Evolutionary conservation across 2,329 filamentous ascomycete genomes (phyloP), one percentile per base, ranked within the genome.

Genomic region (Colletotrichum sp.): DNA sequence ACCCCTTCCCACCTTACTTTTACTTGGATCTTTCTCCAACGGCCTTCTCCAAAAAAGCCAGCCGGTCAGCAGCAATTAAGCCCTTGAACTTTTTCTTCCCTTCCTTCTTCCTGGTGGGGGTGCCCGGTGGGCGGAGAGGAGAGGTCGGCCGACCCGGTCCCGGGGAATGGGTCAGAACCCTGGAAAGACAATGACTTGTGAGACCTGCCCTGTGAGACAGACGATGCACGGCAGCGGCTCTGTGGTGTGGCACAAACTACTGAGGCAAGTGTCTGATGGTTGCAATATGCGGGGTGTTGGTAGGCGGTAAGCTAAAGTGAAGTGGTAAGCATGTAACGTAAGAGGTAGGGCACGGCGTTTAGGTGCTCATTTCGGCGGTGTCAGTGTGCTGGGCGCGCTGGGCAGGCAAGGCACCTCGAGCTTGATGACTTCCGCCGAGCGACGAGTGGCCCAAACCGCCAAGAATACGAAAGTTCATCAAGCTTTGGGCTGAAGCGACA

Each of bases 401-500:
- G 61, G 60, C 18, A 32, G 13, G 32, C n/a, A 39, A n/a, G 32
- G 22, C 27, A 48, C 22, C 22, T 22, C 22, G 22, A 9, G 43
- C 43, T 48, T 48, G 66, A 25, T 52, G n/a, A 28, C 61, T 61
- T 36, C 68, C 69, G 56, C n/a, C 56, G 56, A 48, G 39, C 69
- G 64, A 60, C 43, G 39, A 22, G 43, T 52, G 43, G 34, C 56
- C 56, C 56, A 75, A 75, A 68, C 68, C 25, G 70, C 69, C 56
- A 75, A 73, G 64, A 60, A 27, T 27, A n/a, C 43, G 70, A 58
- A 64, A 67, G 39, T 36, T 58, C 65, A 65, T 65, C 70, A 75
- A 75, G 62, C 72, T 67, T 72, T 71, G 68, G 58, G 64, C 64
- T 68, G 70, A 64, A 32, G 70, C 64, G 64, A 18, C 15, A 62